Evolutionary conservation across 306 rosid species (phyloP), one percentile per base, ranked within the genome.

Genomic region (Notholithocarpus densiflorus): DNA sequence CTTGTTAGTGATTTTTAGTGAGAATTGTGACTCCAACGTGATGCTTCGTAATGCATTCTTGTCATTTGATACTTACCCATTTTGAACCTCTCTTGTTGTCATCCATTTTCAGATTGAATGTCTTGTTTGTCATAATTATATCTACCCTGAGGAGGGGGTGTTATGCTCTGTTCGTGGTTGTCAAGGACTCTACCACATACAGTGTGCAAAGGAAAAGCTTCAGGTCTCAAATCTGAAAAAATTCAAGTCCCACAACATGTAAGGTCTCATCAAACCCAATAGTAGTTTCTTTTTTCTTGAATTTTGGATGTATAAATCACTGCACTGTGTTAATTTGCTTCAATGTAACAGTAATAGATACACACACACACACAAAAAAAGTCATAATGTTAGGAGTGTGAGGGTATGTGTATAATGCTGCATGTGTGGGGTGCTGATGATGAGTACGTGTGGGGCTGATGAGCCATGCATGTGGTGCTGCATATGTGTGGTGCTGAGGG

Each of bases 181-280:
- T 24, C 87, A 60, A 77, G 80, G 92, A 60, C 76, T 73, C 69
- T 92, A 85, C 86, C 98, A 92, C 64, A 7, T 18, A 52, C 74
- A 73, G 27, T 94, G 98, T 80, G 92, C 88, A 20, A 87, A 88
- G 90, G 81, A 84, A 80, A 84, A 52, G 18, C 60, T 17, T 66
- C 89, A 90, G 68, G 45, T 74, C 81, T 81, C 83, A 6, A 85
- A 70, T 83, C 69, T 52, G 75, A 88, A 84, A 56, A 94, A 83
- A n/a, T 94, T 91, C 92, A 94, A 89, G 90, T 94, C 95, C 84
- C 89, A 15, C 97, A 94, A 19, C 95, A 94, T 86, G 98, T 92
- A 86, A 85, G 68, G 26, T 71, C 84, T 45, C 48, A 27, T 13
- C 55, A 66, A 66, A 84, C 73, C 3, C 60, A 52, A 24, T 65